phyloP scores from a whole-genome alignment of 2,329 filamentous ascomycete species.

The Pyrenophora tritici-repentis region DNA sequence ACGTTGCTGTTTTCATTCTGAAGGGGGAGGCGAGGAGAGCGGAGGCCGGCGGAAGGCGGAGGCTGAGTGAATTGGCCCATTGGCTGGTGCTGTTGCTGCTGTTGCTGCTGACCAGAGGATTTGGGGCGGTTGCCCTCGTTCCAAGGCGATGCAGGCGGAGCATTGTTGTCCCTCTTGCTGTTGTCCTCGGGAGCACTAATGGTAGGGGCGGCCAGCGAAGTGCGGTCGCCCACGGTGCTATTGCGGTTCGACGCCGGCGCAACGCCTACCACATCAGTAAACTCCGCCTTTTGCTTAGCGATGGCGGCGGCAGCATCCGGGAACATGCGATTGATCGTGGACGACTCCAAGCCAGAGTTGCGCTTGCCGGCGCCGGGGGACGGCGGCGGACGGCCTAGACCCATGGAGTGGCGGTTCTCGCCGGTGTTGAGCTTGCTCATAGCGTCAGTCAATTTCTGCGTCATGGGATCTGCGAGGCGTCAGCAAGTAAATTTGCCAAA shows the following conservation, averaged over 20 bases:
- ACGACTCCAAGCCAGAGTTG: slow-evolving; percentile 90
- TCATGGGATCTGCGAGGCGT: slow-evolving; percentile 80
- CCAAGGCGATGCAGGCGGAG: slow-evolving; percentile 81
- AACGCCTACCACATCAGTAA: slow-evolving; percentile 91
- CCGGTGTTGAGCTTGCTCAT: slow-evolving; percentile 95
- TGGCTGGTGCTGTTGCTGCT: slow-evolving; percentile 52
- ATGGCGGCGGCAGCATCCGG: slow-evolving; percentile 98
- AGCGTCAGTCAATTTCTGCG: slow-evolving; percentile 89
- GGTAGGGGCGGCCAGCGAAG: slow-evolving; percentile 73
- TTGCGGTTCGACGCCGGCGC: slow-evolving; percentile 91
- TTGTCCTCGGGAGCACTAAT: slow-evolving; percentile 72
- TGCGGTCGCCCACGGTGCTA: slow-evolving; percentile 78
- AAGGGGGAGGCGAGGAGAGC: slow-evolving; percentile 76
- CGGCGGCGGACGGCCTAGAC: slow-evolving; percentile 70
- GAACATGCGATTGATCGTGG: slow-evolving; percentile 98
- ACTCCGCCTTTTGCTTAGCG: slow-evolving; percentile 96
- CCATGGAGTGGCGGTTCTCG: slow-evolving; percentile 82
- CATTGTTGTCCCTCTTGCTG: slow-evolving; percentile 61
- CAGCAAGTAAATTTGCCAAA: slow-evolving; percentile 12
- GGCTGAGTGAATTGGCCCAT: slow-evolving; percentile 95
- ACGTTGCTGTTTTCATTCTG: slow-evolving; percentile 69
- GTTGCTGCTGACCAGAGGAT: slow-evolving; percentile 70
- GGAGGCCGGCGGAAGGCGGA: slow-evolving; percentile 73
- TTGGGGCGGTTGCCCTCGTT: slow-evolving; percentile 71
- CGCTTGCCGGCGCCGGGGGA: slow-evolving; percentile 74